Conservation (phyloP, 768 basidiomycete species). For the Hortiboletus campestris region DNA sequence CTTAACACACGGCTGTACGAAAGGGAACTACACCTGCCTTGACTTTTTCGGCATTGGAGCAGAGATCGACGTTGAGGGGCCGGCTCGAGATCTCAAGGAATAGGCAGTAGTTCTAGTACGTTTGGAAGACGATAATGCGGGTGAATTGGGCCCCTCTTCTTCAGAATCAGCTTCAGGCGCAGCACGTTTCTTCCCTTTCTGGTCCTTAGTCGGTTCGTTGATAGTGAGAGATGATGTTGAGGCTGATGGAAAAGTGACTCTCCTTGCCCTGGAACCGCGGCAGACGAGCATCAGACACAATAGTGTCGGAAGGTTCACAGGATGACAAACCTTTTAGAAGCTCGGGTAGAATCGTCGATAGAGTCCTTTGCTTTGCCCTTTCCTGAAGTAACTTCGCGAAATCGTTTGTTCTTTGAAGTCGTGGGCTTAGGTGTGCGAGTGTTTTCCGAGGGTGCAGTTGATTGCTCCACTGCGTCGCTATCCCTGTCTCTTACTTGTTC, state of each 20-base stretch:
- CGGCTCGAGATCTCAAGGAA: slow-evolving; percentile 62
- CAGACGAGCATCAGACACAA: slow-evolving; percentile 28
- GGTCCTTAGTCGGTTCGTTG: slow-evolving; percentile 72
- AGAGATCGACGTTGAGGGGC: slow-evolving; percentile 39
- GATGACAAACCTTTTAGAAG: slow-evolving; percentile 60
- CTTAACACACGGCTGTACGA: slow-evolving; percentile 11
- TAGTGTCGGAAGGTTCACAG: slow-evolving; percentile 29
- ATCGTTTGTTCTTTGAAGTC: slow-evolving; percentile 46
- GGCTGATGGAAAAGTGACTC: slow-evolving; percentile 45
- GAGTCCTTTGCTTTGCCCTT: slow-evolving; percentile 69
- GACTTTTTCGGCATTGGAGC: slow-evolving; percentile 75
- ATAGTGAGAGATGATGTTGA: slow-evolving; percentile 54
- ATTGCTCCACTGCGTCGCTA: slow-evolving; percentile 45
- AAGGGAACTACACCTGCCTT: slow-evolving; percentile 41
- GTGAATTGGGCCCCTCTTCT: slow-evolving; percentile 54
- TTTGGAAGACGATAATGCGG: slow-evolving; percentile 52
- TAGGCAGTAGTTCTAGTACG: slow-evolving; percentile 62
- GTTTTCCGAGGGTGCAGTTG: slow-evolving; percentile 39
- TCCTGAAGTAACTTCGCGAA: slow-evolving; percentile 45
- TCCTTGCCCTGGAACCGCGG: slow-evolving; percentile 52
- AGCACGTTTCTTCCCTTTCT: slow-evolving; percentile 93
- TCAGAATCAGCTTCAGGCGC: slow-evolving; percentile 67
- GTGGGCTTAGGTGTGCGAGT: slow-evolving; percentile 42
- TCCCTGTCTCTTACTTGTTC: slow-evolving; percentile 55
- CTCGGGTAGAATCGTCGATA: slow-evolving; percentile 48